Evolutionary conservation across 495 filamentous ascomycete genomes (phyloP), one percentile per base, ranked within the genome.

Genomic region (Aspergillus kassunensis): DNA sequence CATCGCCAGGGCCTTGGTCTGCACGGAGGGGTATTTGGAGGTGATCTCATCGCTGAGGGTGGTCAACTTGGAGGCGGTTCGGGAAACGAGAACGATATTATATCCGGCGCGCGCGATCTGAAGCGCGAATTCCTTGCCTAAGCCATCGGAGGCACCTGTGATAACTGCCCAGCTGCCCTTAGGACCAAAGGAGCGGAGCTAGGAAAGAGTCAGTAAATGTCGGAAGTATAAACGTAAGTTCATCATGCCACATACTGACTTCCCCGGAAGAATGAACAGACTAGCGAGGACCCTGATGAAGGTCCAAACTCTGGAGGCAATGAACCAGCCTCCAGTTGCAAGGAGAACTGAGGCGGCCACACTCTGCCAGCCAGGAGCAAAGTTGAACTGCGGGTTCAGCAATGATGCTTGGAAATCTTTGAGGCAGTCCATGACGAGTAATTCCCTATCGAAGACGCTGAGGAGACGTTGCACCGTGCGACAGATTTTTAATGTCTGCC

Each of bases 91-190:
- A 27, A 97, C 69, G 48, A 96, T 67, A 70, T 96, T 97, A 81
- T 91, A 97, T 56, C 91, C 91, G 62, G 90, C 88, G 30, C 77
- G 73, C n/a, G 93, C 90, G 49, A 97, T 83, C 65, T 96, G 90
- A 50, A 87, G 75, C 40, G 92, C 88, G 64, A 88, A 99, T 76
- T 97, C 93, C 75, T 96, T 97, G 61, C 95, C 95, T 47, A 99
- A 82, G 55, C 95, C 95, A 73, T 97, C 93, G 11, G 90, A 96
- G 49, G 95, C 93, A 57, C 95, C 95, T 40, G 95, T 97, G 18
- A 99, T 80, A 37, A 99, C 80, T 18, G 90, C 93, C 90, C 91
- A 99, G 61, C 84, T 91, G 52, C 91, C 91, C 60, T 89, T 90
- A 54, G 85, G 86, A 57, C 91, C 95, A 73, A 96, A 97, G 54